Base-by-base conservation (phyloP, 306 rosid genomes). In the Citrullus mucosospermus region DNA sequence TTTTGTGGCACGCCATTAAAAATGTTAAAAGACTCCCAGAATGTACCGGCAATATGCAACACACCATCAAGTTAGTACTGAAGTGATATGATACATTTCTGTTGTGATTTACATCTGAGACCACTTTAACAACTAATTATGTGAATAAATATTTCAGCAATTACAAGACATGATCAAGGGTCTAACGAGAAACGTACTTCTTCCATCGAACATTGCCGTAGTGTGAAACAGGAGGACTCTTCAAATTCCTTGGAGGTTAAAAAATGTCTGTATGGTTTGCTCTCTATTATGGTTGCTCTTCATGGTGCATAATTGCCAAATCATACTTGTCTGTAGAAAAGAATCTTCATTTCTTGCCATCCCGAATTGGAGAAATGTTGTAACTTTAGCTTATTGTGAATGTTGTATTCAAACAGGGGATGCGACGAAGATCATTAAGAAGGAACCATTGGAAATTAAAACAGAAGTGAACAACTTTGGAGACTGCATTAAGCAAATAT, bases 41-140 rank as follows among this genome's bases (percentile, higher is more conserved):
- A 32, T 82, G 77, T 77, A n/a, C 75, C 58, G 78, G 78, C 54
- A 61, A 82, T 82, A 77, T 89, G 89, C 81, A 77, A 78, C 78
- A 61, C 25, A 44, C 38, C 11, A 41, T 74, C 85, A 78, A 82
- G 65, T 82, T 43, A 85, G 78, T 78, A 55, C 75, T 57, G 20
- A 28, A 57, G 41, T 80, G 43, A 41, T 80, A 30, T 38, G 38
- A 34, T 30, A 41, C 75, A 20, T 58, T 28, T 62, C 41, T 32
- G 61, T 78, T 41, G 6, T 76, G 63, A 38, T 43, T 41, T 34
- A 58, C 28, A 12, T 46, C 22, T 15, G 44, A 46, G 50, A 16
- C 9, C 20, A 6, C 57, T 53, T 53, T 13, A 12, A 46, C 36
- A n/a, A 22, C 70, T 61, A 32, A 50, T 60, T 57, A 15, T 75